Base-by-base conservation (phyloP, 805 yeast species). In the Cyberlindnera misumaiensis region DNA sequence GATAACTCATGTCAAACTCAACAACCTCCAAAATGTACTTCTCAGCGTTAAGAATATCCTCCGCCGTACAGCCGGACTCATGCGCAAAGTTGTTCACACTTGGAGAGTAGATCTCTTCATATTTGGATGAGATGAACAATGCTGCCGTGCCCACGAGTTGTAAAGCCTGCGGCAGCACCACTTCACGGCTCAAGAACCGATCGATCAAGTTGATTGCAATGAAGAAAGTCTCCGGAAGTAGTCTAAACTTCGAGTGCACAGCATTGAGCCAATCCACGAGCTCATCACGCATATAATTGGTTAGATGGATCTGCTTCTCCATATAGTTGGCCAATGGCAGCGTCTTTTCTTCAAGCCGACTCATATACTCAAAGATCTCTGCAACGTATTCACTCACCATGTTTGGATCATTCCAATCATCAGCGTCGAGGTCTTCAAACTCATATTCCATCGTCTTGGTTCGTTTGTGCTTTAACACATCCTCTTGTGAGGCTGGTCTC, bases 231-330 rank as follows among this genome's bases (percentile, higher is more conserved):
- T 88, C 97, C 3, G 96, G 96, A 32, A 87, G 66, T 46, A 89
- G 65, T 45, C 90, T 73, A 63, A 88, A 88, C 56, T 86, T 77
- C 49, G 77, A 67, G 66, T 88, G 96, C 60, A 88, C 86, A 56
- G 86, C 90, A 24, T 85, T 86, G 61, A 88, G 70, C 97, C 97
- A 88, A 62, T 89, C 95, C n/a, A 88, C 93, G 40, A 88, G 66
- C 37, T 87, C 84, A 35, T 85, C 83, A 53, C 96, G 73, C 83
- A 80, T 80, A 35, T 64, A 63, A 33, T 59, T 62, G 18, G 62
- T 64, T 17, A 66, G 64, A 34, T 62, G 64, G 62, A 77, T 48
- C 53, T 62, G 68, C 62, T 61, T 63, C 30, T 55, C 51, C 15
- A 66, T 46, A 36, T 63, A 62, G 34, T 61, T 60, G 20, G 65